phyloP scores from a whole-genome alignment of 345 rosid genomes.

The Excoecaria cochinchinensis region DNA sequence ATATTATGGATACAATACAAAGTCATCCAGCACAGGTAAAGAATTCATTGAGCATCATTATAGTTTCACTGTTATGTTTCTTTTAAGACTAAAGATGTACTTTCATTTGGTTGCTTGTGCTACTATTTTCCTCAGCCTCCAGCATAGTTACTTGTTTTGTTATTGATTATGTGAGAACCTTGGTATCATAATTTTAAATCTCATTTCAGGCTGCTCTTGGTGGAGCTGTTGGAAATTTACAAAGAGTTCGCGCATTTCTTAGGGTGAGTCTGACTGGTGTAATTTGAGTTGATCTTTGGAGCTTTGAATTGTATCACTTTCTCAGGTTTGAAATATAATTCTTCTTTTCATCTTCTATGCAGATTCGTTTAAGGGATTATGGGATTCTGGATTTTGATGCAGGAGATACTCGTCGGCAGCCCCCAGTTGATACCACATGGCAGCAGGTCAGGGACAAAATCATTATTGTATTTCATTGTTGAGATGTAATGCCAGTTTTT shows the following conservation, averaged over 20 bases:
- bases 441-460: slow-evolving; percentile 67
- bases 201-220: slow-evolving; percentile 88
- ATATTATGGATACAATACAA: slow-evolving; percentile 87
- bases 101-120: slow-evolving; percentile 9
- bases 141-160: not conserved
- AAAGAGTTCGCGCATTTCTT: slow-evolving; percentile 88
- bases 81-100: slow-evolving; percentile 10
- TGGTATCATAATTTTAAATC: slow-evolving; percentile 13
- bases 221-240: slow-evolving; percentile 96
- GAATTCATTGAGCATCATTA: slow-evolving; percentile 17
- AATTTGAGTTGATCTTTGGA: slow-evolving; percentile 6
- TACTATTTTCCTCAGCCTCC: slow-evolving; percentile 3
- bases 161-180: not conserved
- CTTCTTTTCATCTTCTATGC: slow-evolving; percentile 24
- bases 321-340: slow-evolving; percentile 12
- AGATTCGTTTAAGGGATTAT: slow-evolving; percentile 95
- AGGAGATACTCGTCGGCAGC: slow-evolving; percentile 85
- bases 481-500: not conserved
- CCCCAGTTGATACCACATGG: slow-evolving; percentile 99
- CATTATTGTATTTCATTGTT: not conserved
- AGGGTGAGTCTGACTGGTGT: slow-evolving; percentile 60
- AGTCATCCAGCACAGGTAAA: slow-evolving; percentile 93
- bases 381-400: slow-evolving; percentile 92
- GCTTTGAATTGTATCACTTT: not conserved
- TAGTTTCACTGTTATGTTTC: slow-evolving; percentile 10